These are phyloP conservation scores for Tetrapyrgos nigripes DNA, from an alignment of 1,284 basidiomycete genomes.

Conservation along the genomic window DNA sequence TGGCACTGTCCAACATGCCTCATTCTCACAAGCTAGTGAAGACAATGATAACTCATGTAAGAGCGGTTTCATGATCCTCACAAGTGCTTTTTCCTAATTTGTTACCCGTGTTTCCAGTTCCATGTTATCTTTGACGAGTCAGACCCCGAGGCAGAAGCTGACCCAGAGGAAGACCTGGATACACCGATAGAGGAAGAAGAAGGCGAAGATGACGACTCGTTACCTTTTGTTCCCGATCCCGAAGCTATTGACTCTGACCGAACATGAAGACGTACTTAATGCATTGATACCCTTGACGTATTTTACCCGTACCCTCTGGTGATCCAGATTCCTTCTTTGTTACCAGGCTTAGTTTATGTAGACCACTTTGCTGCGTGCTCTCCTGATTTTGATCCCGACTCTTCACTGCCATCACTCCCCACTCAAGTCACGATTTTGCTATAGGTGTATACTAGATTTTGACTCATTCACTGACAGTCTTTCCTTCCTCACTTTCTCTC, in stretches of 20 bases:
- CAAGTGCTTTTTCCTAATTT: background rate
- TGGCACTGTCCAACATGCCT: slow-evolving; percentile 81
- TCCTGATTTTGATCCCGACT: background rate
- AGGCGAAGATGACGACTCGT: slow-evolving; percentile 34
- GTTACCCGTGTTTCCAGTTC: slow-evolving; percentile 37
- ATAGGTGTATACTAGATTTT: no score
- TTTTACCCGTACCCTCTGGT: background rate
- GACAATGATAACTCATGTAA: slow-evolving; percentile 78
- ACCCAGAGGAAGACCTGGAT: slow-evolving; percentile 51
- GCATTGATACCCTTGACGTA: background rate
- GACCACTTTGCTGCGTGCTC: background rate
- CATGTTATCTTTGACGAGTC: slow-evolving; percentile 56
- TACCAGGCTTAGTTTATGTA: background rate
- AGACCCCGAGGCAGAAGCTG: slow-evolving; percentile 48
- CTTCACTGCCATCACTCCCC: no score
- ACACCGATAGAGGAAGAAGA: slow-evolving; percentile 50
- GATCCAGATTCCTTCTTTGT: background rate
- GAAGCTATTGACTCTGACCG: slow-evolving; percentile 4
- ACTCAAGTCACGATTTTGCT: no score
- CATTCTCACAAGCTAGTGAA: slow-evolving; percentile 78
- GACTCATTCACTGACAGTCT: no score
- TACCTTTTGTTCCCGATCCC: slow-evolving; percentile 9
- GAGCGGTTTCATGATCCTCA: slow-evolving; percentile 29
- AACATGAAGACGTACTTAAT: background rate
- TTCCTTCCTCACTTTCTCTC: background rate